Conservation (phyloP, 768 basidiomycete genomes). For the Mycena filopes region DNA sequence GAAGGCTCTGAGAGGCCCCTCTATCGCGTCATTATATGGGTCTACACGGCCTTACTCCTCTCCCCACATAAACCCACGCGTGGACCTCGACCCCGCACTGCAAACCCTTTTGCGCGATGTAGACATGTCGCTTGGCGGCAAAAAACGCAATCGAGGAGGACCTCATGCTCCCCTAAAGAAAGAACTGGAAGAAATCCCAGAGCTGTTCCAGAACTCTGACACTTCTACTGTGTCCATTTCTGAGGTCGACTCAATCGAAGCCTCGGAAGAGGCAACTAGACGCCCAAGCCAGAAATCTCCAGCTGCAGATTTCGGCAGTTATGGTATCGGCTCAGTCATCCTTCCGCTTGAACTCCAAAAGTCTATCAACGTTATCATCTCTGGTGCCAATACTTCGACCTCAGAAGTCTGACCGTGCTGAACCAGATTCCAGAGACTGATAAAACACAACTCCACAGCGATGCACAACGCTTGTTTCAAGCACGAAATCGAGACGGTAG, state of each 20-base stretch:
- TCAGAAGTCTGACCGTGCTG: constrained; percentile 15
- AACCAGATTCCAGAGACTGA: constrained; percentile 60
- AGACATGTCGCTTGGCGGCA: constrained; percentile 69
- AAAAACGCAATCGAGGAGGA: constrained; percentile 36
- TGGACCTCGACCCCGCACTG: constrained; percentile 75
- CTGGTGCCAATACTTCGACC: constrained; percentile 53
- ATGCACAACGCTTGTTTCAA: constrained; percentile 77
- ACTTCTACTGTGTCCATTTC: constrained; percentile 34
- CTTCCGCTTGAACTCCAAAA: constrained; percentile 78
- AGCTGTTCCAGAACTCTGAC: not conserved
- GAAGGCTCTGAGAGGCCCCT: constrained; percentile 10
- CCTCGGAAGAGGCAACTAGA: constrained; percentile 41
- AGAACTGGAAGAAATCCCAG: constrained; percentile 66
- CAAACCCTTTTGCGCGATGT: constrained; percentile 71
- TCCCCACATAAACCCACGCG: constrained; percentile 64
- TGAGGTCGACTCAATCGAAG: constrained; percentile 43
- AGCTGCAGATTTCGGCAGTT: constrained; percentile 84
- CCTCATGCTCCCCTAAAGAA: constrained; percentile 43
- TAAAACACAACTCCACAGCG: constrained; percentile 71
- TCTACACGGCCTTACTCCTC: not conserved
- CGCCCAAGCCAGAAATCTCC: constrained; percentile 67
- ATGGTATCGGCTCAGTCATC: constrained; percentile 74
- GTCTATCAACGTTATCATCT: constrained; percentile 74
- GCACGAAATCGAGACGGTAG: constrained; percentile 42
- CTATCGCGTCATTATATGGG: constrained; percentile 12